Evolutionary conservation across 371 early-diverging fungal genomes (phyloP).

Genomic region (Lichtheimia ornata): DNA sequence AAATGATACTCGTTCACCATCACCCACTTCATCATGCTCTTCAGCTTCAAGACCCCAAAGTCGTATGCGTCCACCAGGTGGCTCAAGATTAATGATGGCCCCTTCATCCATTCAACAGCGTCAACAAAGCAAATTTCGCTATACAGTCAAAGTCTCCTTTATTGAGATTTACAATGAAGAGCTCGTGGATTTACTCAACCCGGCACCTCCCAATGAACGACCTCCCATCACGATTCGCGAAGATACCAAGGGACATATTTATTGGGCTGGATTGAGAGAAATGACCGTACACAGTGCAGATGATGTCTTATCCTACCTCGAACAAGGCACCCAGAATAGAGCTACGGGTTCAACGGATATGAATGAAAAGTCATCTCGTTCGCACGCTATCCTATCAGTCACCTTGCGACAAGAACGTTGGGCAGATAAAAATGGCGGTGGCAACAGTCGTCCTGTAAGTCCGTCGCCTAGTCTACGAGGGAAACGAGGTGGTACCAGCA

Average conservation of each 20-base stretch:
- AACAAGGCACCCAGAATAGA: constrained; percentile 80
- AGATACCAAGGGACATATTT: constrained; percentile 89
- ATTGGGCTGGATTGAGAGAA: constrained; percentile 90
- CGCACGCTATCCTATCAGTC: constrained; percentile 97
- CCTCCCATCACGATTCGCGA: constrained; percentile 87
- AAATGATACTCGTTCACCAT: constrained; percentile 16
- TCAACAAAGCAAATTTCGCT: constrained; percentile 20
- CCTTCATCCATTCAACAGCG: constrained; percentile 3
- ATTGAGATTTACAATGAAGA: constrained; percentile 99
- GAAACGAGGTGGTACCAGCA: not conserved
- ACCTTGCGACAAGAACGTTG: constrained; percentile 73
- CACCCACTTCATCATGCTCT: constrained; percentile 20
- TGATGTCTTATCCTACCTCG: constrained; percentile 71
- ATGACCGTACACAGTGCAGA: constrained; percentile 71
- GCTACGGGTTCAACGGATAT: constrained; percentile 97
- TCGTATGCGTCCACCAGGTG: constrained; percentile 10
- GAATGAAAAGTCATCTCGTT: constrained; percentile 95
- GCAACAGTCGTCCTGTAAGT: constrained; percentile 19
- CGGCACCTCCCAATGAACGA: constrained; percentile 51
- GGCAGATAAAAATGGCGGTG: constrained; percentile 14
- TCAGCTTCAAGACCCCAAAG: constrained; percentile 9
- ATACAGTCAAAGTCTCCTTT: constrained; percentile 66
- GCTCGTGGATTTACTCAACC: constrained; percentile 79
- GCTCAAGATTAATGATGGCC: constrained; percentile 4
- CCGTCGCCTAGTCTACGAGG: constrained; percentile 20